A percentile compares a stretch with the other conserved stretches of the same genome.
Evolutionary conservation across 805 yeast species (phyloP).

Genomic region (Hanseniaspora jakobsenii): DNA sequence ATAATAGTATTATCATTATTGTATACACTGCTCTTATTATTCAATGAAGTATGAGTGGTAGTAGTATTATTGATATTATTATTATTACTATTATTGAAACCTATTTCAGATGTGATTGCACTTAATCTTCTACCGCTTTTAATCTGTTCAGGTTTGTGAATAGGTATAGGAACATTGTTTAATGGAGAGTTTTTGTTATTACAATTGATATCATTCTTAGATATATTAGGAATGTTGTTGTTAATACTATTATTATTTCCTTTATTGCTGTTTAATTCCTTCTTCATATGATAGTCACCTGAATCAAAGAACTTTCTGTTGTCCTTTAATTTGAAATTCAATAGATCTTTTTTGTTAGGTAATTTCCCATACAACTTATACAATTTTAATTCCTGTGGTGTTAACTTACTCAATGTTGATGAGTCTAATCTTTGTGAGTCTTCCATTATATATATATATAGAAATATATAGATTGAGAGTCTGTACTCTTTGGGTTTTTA

Average conservation of each 20-base stretch:
- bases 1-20: no score
- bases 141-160: constrained; percentile 22
- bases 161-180: constrained; percentile 24
- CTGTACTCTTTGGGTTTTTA: no score
- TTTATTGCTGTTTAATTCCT: constrained; percentile 36
- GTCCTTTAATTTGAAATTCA: constrained; percentile 67
- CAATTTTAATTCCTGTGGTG: constrained; percentile 70
- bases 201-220: constrained; percentile 19
- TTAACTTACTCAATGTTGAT: constrained; percentile 29
- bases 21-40: no score
- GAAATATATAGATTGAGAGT: background rate
- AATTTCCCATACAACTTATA: constrained; percentile 74
- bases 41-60: no score
- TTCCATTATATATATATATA: background rate
- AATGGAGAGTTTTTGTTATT: constrained; percentile 25
- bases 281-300: constrained; percentile 84
- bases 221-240: no score
- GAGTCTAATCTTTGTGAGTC: constrained; percentile 13
- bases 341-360: constrained; percentile 67
- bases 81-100: no score
- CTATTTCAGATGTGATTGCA: no score
- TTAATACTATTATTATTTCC: no score
- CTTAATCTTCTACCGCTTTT: constrained; percentile 28
- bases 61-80: no score
- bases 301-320: constrained; percentile 77